Conservation (phyloP, 495 filamentous ascomycete genomes). For the Hypoxylon cercidicola region DNA sequence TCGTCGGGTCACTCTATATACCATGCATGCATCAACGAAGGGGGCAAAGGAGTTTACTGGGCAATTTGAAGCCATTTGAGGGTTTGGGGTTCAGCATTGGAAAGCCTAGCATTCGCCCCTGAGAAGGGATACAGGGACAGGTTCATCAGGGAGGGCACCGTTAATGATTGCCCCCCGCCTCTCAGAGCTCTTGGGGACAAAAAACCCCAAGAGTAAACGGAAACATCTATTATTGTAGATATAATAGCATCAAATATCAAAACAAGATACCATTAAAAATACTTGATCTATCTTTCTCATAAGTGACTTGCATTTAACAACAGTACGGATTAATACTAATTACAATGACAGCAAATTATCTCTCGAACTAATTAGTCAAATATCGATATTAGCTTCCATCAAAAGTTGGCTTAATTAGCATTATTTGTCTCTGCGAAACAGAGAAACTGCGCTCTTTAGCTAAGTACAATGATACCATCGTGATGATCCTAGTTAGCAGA, state of each 20-base stretch:
- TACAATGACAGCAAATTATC: not conserved
- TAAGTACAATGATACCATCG: not conserved
- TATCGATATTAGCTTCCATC: conserved; percentile 18
- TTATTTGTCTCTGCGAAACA: not conserved
- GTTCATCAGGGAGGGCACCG: conserved; percentile 43
- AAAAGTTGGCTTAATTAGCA: conserved; percentile 28
- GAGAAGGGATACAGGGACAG: conserved; percentile 26
- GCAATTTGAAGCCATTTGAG: conserved; percentile 20
- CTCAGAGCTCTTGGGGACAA: conserved; percentile 36
- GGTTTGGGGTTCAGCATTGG: conserved; percentile 30
- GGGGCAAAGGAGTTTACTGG: conserved; percentile 37
- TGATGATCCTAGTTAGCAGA: not conserved
- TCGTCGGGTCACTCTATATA: conserved; percentile 46
- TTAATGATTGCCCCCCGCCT: conserved; percentile 45
- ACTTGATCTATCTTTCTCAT: not conserved
- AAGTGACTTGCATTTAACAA: conserved; percentile 12
- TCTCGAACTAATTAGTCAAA: conserved; percentile 25
- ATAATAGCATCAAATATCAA: conserved; percentile 30
- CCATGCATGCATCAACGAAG: conserved; percentile 44
- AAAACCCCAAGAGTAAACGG: conserved; percentile 24
- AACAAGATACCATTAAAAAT: conserved; percentile 28
- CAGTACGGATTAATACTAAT: not conserved
- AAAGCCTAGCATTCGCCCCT: conserved; percentile 38
- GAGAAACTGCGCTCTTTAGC: not conserved
- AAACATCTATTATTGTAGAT: conserved; percentile 27